phyloP scores from a whole-genome alignment of 352 stramenopile genomes.

The Phytophthora hibernalis region DNA sequence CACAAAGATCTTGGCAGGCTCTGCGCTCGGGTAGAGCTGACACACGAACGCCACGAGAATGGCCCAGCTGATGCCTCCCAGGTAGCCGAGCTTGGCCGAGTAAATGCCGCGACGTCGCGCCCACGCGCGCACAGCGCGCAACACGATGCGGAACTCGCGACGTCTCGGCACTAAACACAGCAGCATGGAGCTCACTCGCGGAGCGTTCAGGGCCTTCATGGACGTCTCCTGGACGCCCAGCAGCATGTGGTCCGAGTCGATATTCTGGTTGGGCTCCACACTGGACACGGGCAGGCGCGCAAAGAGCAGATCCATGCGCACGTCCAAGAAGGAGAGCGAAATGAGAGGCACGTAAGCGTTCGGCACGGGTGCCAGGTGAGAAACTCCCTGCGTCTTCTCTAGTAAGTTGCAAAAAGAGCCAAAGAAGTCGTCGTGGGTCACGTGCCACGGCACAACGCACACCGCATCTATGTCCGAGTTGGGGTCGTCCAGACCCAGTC shows the following conservation, averaged over 20 bases:
- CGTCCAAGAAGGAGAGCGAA: conserved; percentile 87
- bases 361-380: conserved; percentile 80
- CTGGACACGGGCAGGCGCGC: conserved; percentile 68
- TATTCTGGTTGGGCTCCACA: conserved; percentile 79
- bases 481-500: conserved; percentile 82
- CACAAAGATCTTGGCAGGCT: conserved; percentile 78
- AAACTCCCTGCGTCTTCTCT: conserved; percentile 68
- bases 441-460: conserved; percentile 81
- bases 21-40: conserved; percentile 84
- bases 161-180: conserved; percentile 91
- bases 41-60: conserved; percentile 97
- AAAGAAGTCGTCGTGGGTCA: conserved; percentile 90
- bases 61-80: conserved; percentile 98
- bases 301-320: conserved; percentile 95
- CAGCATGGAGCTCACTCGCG: conserved; percentile 96
- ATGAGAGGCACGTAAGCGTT: conserved; percentile 94
- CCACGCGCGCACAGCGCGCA: conserved; percentile 80
- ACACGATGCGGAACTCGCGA: conserved; percentile 88
- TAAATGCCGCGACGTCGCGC: conserved; percentile 94
- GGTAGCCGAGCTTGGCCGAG: conserved; percentile 96
- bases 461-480: conserved; percentile 88
- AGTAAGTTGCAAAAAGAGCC: conserved; percentile 72
- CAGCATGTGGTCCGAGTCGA: conserved; percentile 90
- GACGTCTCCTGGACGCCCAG: conserved; percentile 93
- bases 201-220: conserved; percentile 95